These are phyloP conservation scores for Durusdinium trenchii DNA, from an alignment of 73 alveolate species.

Conservation along the genomic window DNA sequence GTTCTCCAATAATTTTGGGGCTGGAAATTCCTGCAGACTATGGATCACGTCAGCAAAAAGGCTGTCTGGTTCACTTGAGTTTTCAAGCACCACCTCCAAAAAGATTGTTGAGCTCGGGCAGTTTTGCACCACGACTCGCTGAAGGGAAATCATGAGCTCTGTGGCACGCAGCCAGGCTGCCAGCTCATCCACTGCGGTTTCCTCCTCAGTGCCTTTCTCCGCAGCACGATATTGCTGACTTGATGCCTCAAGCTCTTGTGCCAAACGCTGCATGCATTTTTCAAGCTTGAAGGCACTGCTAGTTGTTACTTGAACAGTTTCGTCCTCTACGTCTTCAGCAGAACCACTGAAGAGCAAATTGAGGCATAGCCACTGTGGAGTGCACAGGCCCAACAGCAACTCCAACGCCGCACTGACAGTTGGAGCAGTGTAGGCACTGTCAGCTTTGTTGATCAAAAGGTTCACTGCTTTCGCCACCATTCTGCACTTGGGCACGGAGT, in stretches of 20 bases:
- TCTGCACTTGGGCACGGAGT: constrained; percentile 85
- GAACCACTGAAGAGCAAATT: constrained; percentile 67
- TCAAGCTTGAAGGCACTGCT: constrained; percentile 87
- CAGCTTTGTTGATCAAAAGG: constrained; percentile 74
- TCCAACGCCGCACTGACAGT: constrained; percentile 69
- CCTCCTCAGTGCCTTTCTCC: constrained; percentile 83
- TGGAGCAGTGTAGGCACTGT: not conserved
- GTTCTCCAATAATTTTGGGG: not conserved
- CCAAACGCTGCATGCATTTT: constrained; percentile 72
- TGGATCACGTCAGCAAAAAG: constrained; percentile 13
- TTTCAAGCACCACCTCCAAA: constrained; percentile 50
- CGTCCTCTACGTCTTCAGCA: not conserved
- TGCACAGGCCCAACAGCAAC: constrained; percentile 45
- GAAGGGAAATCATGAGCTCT: constrained; percentile 43
- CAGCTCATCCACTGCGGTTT: constrained; percentile 53
- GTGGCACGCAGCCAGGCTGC: constrained; percentile 63
- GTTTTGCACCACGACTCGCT: constrained; percentile 26
- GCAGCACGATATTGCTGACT: constrained; percentile 45
- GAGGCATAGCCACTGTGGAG: constrained; percentile 93
- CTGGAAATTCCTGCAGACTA: constrained; percentile 30
- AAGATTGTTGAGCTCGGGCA: constrained; percentile 65
- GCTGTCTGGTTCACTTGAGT: not conserved
- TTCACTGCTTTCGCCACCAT: constrained; percentile 93
- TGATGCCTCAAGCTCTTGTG: constrained; percentile 23
- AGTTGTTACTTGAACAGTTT: constrained; percentile 3